Evolutionary conservation across 2,329 filamentous ascomycete species (phyloP).

Genomic region (Penicillium sp.): DNA sequence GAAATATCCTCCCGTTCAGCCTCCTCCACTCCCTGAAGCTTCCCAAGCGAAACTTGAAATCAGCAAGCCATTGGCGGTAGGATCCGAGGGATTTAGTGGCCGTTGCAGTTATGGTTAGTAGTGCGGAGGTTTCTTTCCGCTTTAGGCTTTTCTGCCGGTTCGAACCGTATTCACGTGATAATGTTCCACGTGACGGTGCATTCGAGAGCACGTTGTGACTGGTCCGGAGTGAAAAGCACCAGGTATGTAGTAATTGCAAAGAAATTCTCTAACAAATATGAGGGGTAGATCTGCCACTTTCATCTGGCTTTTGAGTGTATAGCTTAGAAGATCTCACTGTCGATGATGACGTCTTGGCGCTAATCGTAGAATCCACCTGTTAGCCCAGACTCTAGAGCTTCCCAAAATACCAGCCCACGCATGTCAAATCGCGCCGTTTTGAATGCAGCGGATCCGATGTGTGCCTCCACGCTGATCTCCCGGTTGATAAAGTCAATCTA

Average conservation of each 20-base stretch:
- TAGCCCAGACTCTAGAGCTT: not conserved
- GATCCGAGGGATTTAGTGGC: not conserved
- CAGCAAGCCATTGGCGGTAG: not conserved
- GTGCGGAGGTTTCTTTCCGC: not conserved
- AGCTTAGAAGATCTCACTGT: too few species aligned
- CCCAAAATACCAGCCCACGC: not conserved
- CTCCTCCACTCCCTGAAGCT: not conserved
- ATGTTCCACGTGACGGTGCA: not conserved
- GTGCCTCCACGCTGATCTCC: not conserved
- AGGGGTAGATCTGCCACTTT: too few species aligned
- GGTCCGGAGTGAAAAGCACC: too few species aligned
- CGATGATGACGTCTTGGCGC: not conserved
- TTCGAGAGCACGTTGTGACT: not conserved
- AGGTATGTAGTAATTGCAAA: too few species aligned
- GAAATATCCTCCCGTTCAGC: not conserved
- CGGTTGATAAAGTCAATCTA: not conserved
- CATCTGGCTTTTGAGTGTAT: too few species aligned
- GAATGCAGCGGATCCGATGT: not conserved
- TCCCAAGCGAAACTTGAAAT: not conserved
- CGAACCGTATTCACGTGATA: not conserved
- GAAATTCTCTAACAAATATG: too few species aligned
- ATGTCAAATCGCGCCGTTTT: not conserved
- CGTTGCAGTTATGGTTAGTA: not conserved
- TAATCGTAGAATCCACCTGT: not conserved
- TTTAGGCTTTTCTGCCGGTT: not conserved